These are phyloP conservation scores for Orbilia brochopaga DNA, from an alignment of 2,329 filamentous ascomycete genomes.

Conservation along the genomic window DNA sequence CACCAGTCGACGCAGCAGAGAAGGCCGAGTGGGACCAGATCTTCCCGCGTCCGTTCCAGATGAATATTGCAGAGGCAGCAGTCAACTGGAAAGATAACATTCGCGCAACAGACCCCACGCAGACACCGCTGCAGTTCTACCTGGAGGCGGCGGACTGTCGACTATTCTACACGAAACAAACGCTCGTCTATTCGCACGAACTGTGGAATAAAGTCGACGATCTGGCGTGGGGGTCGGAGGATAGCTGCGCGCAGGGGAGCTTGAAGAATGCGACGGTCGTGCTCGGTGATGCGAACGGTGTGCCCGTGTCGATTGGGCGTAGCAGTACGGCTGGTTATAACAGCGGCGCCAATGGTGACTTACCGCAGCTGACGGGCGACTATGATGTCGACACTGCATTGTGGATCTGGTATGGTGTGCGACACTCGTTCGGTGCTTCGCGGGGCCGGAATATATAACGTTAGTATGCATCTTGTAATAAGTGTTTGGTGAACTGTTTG, in stretches of 20 bases:
- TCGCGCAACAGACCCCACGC: constrained; percentile 18
- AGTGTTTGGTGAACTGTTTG: background rate
- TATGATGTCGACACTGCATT: constrained; percentile 24
- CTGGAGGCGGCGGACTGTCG: constrained; percentile 69
- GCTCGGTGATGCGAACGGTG: constrained; percentile 32
- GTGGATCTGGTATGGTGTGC: constrained; percentile 39
- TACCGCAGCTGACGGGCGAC: constrained; percentile 42
- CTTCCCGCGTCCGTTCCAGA: constrained; percentile 54
- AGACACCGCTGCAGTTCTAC: constrained; percentile 65
- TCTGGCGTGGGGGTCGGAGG: constrained; percentile 30
- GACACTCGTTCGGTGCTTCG: constrained; percentile 22
- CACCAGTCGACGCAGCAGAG: constrained; percentile 45
- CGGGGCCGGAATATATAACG: constrained; percentile 18
- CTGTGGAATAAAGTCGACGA: constrained; percentile 31
- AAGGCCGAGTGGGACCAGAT: constrained; percentile 25
- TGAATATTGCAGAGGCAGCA: constrained; percentile 48
- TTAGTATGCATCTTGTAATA: background rate
- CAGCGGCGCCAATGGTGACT: constrained; percentile 23
- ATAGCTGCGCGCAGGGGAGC: constrained; percentile 30
- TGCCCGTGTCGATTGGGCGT: constrained; percentile 39
- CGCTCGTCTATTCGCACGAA: constrained; percentile 27
- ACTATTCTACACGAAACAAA: constrained; percentile 66
- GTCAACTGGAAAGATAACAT: constrained; percentile 47
- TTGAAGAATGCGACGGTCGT: constrained; percentile 47
- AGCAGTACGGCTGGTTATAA: constrained; percentile 8